Conservation (phyloP, 169 alveolate species). For the Cryptosporidium xiaoi region DNA sequence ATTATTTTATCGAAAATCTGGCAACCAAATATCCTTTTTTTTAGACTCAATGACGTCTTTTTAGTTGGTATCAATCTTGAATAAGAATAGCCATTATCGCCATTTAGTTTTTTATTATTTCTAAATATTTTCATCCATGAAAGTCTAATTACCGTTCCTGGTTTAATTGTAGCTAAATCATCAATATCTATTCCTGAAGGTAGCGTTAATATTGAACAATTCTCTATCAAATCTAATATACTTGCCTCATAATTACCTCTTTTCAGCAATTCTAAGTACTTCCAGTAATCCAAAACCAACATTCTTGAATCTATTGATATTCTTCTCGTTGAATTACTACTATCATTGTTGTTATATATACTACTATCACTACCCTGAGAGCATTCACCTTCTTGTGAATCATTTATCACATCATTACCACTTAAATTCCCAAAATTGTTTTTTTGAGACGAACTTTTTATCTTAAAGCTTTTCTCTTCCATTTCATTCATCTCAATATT, state of each 20-base stretch:
- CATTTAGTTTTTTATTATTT: neutral
- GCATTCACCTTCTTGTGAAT: neutral
- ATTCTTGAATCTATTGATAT: constrained; percentile 28
- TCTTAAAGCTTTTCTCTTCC: constrained; percentile 3
- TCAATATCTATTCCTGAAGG: constrained; percentile 60
- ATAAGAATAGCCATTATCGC: neutral
- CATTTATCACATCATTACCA: neutral
- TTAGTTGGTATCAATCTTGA: constrained; percentile 35
- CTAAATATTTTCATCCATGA: constrained; percentile 62
- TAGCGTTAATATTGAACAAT: constrained; percentile 44
- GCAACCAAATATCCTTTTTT: neutral
- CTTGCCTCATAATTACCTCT: neutral
- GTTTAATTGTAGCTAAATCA: constrained; percentile 42
- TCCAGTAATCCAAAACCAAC: constrained; percentile 64
- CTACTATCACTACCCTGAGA: too few species aligned
- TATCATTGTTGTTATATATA: too few species aligned
- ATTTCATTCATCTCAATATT: constrained; percentile 48
- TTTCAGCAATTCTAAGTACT: constrained; percentile 10
- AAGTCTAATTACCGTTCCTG: constrained; percentile 43
- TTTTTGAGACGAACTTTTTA: neutral
- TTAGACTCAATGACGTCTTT: constrained; percentile 39
- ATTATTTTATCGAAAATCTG: constrained; percentile 1
- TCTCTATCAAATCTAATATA: constrained; percentile 6
- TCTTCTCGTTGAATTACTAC: neutral
- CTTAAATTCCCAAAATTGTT: neutral